Conservation (phyloP, 768 basidiomycete species). For the Sistotremastrum niveocremeum region DNA sequence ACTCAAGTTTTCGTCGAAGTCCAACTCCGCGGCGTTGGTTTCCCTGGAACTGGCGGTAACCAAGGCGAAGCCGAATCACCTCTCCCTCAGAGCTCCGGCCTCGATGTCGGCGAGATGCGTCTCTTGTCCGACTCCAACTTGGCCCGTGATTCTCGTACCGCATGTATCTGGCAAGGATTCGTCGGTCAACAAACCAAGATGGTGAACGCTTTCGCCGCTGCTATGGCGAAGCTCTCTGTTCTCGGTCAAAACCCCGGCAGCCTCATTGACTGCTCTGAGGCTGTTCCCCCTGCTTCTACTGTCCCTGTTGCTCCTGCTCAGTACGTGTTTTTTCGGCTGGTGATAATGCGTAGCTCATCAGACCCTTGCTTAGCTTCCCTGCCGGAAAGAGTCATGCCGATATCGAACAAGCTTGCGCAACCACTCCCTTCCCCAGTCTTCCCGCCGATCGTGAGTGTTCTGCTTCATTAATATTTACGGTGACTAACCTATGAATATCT, state of each 20-base stretch:
- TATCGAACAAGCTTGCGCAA: slow-evolving; percentile 17
- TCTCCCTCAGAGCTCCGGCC: slow-evolving; percentile 5
- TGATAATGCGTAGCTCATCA: too few species aligned
- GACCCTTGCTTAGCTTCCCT: slow-evolving; percentile 4
- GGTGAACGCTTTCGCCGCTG: slow-evolving; percentile 13
- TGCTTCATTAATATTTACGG: background rate
- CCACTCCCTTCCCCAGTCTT: slow-evolving; percentile 22
- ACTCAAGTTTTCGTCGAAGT: slow-evolving; percentile 9
- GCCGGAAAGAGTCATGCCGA: slow-evolving; percentile 11
- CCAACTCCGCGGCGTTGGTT: slow-evolving; percentile 15
- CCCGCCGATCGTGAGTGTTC: slow-evolving; percentile 8
- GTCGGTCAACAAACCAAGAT: slow-evolving; percentile 15
- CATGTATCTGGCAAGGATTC: slow-evolving; percentile 22
- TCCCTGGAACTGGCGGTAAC: slow-evolving; percentile 17
- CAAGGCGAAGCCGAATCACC: slow-evolving; percentile 18
- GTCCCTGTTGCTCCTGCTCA: background rate
- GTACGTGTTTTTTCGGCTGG: background rate
- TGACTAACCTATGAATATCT: too few species aligned
- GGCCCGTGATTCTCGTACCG: slow-evolving; percentile 21
- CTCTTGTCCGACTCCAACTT: slow-evolving; percentile 20
- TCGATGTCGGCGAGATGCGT: slow-evolving; percentile 17
- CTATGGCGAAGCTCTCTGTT: slow-evolving; percentile 17
- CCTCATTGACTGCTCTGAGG: slow-evolving; percentile 11
- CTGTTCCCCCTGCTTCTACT: slow-evolving; percentile 18
- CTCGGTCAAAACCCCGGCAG: slow-evolving; percentile 13